phyloP scores from a whole-genome alignment of 129 eudicot genomes.

The Chrysanthemum makinoi region DNA sequence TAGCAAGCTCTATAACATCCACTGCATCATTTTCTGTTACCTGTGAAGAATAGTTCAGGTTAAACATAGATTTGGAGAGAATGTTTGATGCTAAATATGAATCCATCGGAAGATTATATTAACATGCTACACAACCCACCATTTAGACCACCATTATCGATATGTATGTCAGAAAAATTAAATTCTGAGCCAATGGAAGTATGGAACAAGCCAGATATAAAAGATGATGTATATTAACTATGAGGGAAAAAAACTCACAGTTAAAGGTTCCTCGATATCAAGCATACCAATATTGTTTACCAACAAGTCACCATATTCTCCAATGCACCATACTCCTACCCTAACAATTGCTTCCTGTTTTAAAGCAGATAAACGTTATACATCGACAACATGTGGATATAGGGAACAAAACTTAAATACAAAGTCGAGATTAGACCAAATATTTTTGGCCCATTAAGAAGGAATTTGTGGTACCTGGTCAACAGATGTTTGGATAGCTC shows the following conservation, averaged over 20 bases:
- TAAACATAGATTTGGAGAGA: constrained; percentile 8
- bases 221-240: constrained; percentile 1
- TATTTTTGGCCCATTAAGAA: constrained; percentile 13
- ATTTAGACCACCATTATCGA: no score
- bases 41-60: constrained; percentile 41
- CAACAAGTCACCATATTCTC: constrained; percentile 98
- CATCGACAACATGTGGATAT: constrained; percentile 2
- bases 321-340: constrained; percentile 96
- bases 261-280: constrained; percentile 82
- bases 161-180: not conserved
- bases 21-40: constrained; percentile 89
- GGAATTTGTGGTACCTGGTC: constrained; percentile 69
- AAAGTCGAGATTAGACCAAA: constrained; percentile 6
- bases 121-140: no score
- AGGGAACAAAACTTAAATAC: not conserved
- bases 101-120: no score
- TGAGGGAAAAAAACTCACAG: constrained; percentile 40
- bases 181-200: not conserved
- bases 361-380: constrained; percentile 18
- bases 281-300: constrained; percentile 75
- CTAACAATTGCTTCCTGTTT: constrained; percentile 85
- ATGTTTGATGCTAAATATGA: not conserved
- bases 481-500: constrained; percentile 70
- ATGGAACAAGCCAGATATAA: not conserved
- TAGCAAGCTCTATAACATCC: constrained; percentile 73